phyloP scores from a whole-genome alignment of 805 yeast species.

The Metschnikowia aberdeeniae region DNA sequence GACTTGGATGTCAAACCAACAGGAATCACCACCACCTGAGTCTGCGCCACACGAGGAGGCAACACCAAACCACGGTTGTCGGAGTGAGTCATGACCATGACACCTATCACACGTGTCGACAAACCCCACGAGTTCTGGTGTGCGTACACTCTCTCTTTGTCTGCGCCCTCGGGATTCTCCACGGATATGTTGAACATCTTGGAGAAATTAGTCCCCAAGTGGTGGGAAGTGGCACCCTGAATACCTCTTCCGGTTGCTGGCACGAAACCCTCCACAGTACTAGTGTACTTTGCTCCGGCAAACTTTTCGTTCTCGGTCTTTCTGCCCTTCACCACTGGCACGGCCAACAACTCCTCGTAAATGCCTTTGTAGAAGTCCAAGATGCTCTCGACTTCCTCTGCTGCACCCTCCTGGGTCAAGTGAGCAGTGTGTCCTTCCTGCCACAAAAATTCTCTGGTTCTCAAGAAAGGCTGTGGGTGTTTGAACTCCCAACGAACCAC shows the following conservation, averaged over 20 bases:
- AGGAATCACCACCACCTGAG: slow-evolving; percentile 89
- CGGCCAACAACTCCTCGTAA: slow-evolving; percentile 91
- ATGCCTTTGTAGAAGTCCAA: slow-evolving; percentile 80
- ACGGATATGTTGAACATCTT: slow-evolving; percentile 96
- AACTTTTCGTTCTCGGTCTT: slow-evolving; percentile 98
- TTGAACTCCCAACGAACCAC: slow-evolving; percentile 99
- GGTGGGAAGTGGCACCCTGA: slow-evolving; percentile 98
- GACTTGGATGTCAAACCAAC: slow-evolving; percentile 92
- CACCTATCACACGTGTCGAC: slow-evolving; percentile 98
- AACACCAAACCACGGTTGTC: slow-evolving; percentile 97
- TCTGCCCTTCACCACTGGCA: slow-evolving; percentile 91
- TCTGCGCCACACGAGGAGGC: slow-evolving; percentile 95
- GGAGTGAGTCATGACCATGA: slow-evolving; percentile 98
- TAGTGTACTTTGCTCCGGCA: slow-evolving; percentile 95
- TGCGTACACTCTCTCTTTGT: slow-evolving; percentile 80
- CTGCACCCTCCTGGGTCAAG: slow-evolving; percentile 77
- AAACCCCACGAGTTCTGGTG: slow-evolving; percentile 99
- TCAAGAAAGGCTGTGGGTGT: slow-evolving; percentile 98
- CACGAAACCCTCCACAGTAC: slow-evolving; percentile 94
- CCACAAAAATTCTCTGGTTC: slow-evolving; percentile 99
- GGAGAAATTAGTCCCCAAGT: slow-evolving; percentile 96
- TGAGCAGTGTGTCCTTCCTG: slow-evolving; percentile 99
- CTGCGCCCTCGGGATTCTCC: slow-evolving; percentile 90
- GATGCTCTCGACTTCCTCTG: slow-evolving; percentile 78
- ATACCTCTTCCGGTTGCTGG: slow-evolving; percentile 99